Percentiles rank a stretch among this genome's conserved stretches.
Evolutionary conservation across 2,329 filamentous ascomycete species (phyloP).

Genomic region (Stemphylium lycopersici): DNA sequence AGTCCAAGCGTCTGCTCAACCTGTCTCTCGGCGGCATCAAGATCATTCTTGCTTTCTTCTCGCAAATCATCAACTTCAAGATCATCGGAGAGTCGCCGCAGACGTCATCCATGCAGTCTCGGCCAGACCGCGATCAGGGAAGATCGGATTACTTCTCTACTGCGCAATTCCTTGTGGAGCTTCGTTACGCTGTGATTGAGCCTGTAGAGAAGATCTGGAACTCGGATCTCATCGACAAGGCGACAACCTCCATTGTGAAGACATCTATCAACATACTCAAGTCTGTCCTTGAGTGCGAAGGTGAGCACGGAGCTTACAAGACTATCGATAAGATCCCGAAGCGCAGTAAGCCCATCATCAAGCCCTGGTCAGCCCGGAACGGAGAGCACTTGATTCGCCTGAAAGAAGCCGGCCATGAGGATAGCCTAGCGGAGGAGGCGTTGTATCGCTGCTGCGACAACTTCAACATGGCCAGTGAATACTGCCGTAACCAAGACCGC

Average conservation of each 20-base stretch:
- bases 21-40: slow-evolving; percentile 70
- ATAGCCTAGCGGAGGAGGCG: slow-evolving; percentile 75
- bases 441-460: slow-evolving; percentile 81
- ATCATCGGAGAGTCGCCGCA: slow-evolving; percentile 78
- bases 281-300: slow-evolving; percentile 76
- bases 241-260: slow-evolving; percentile 76
- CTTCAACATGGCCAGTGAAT: slow-evolving; percentile 67
- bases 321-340: slow-evolving; percentile 65
- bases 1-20: slow-evolving; percentile 44
- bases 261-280: slow-evolving; percentile 84
- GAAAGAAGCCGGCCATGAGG: slow-evolving; percentile 57
- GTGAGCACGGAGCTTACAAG: slow-evolving; percentile 70
- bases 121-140: slow-evolving; percentile 60
- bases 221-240: slow-evolving; percentile 80
- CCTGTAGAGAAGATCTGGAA: slow-evolving; percentile 82
- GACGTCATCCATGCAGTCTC: slow-evolving; percentile 61
- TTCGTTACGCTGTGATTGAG: slow-evolving; percentile 80
- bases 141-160: slow-evolving; percentile 67
- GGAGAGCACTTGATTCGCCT: slow-evolving; percentile 53
- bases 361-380: slow-evolving; percentile 59
- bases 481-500: slow-evolving; percentile 70
- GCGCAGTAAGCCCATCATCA: slow-evolving; percentile 54
- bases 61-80: slow-evolving; percentile 76
- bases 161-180: slow-evolving; percentile 82
- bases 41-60: slow-evolving; percentile 83